Evolutionary conservation across 176 grass and related monocot species (phyloP), one percentile per base, ranked within the genome.

Genomic region (Secale cereale): DNA sequence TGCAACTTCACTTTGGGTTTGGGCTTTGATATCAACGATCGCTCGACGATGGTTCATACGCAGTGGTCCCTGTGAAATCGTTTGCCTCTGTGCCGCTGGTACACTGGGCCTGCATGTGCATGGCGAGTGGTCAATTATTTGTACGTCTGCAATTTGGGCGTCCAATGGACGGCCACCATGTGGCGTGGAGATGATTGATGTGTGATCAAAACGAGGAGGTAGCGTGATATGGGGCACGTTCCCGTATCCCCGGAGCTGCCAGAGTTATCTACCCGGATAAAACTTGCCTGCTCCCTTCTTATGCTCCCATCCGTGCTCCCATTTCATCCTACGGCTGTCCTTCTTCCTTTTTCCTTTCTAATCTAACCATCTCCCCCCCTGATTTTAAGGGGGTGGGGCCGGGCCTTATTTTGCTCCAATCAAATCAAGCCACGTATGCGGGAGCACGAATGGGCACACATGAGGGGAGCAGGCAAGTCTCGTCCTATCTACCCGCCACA

Each of bases 211-310:
- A 31, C 5, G 60, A 9, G 12, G 60, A 68, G 67, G 82, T 63
- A 41, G 50, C 3, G 33, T 5, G 73, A 45, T 54, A 25, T 50
- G 79, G 6, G 6, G 32, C 62, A 2, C 74, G 2, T 16, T 90
- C 89, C 89, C 74, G 26, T 61, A 39, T 80, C 84, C 67, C 89
- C 5, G 89, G 85, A 87, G 74, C 35, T 4, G 43, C 59, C 80
- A 7, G 14, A 11, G 8, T 75, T 81, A 50, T 48, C 5, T 43
- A 10, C 8, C 76, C 8, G 78, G n/a, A n/a, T n/a, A n/a, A n/a
- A n/a, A n/a, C n/a, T n/a, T n/a, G n/a, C n/a, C n/a, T n/a, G n/a
- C n/a, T n/a, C n/a, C n/a, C n/a, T n/a, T n/a, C n/a, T n/a, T n/a
- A n/a, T n/a, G n/a, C n/a, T n/a, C n/a, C n/a, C n/a, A n/a, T n/a